A percentile compares a stretch with the other conserved stretches of the same genome.
Evolutionary conservation across 805 yeast genomes (phyloP).

Genomic region (Metschnikowia peoriensis): DNA sequence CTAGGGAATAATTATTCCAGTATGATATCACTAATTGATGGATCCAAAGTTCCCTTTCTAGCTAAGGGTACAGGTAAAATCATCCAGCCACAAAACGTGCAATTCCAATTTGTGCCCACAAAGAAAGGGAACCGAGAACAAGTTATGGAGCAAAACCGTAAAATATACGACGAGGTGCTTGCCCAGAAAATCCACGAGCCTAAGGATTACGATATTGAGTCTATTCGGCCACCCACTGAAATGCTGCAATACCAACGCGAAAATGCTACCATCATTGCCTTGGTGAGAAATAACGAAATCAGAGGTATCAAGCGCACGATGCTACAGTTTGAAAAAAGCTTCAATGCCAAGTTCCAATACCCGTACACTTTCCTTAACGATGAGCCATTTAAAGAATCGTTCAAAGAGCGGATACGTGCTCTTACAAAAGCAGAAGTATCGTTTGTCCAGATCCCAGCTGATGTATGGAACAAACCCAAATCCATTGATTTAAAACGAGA

Average conservation of each 20-base stretch:
- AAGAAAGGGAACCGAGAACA: constrained; percentile 30
- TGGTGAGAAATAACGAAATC: constrained; percentile 70
- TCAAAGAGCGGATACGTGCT: constrained; percentile 45
- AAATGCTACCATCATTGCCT: constrained; percentile 71
- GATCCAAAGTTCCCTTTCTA: background rate
- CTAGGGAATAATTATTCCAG: constrained; percentile 7
- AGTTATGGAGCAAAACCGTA: constrained; percentile 37
- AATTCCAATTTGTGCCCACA: constrained; percentile 31
- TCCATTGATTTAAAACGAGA: constrained; percentile 49
- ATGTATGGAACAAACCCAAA: constrained; percentile 59
- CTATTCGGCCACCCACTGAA: constrained; percentile 29
- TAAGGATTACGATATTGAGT: constrained; percentile 33
- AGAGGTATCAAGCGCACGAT: constrained; percentile 51
- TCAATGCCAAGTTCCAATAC: constrained; percentile 69
- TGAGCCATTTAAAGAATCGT: constrained; percentile 55
- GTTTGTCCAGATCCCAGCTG: constrained; percentile 41
- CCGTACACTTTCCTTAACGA: constrained; percentile 84
- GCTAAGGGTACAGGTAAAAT: background rate
- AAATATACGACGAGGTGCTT: constrained; percentile 37
- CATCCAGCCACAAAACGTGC: constrained; percentile 29
- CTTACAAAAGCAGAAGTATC: constrained; percentile 32
- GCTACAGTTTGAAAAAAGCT: constrained; percentile 56
- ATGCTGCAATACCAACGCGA: constrained; percentile 41
- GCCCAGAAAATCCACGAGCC: constrained; percentile 47
- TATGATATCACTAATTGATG: constrained; percentile 6